Percentiles rank a stretch among this genome's conserved stretches.
phyloP scores from a whole-genome alignment of 176 grass and related monocot genomes.

The Hyparrhenia diplandra region DNA sequence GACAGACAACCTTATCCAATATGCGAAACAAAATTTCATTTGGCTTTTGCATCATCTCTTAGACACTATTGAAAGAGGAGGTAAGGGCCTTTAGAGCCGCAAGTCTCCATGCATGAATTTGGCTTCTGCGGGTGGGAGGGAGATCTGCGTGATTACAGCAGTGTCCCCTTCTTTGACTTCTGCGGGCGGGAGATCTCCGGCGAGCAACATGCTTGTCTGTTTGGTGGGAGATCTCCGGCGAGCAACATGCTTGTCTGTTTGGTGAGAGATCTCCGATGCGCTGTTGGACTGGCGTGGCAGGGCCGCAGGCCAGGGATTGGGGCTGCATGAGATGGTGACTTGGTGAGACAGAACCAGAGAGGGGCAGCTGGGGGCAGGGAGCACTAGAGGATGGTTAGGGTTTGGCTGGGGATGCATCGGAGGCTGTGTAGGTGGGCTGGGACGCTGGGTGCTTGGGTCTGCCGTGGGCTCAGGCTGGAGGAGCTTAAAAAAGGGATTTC shows the following conservation, averaged over 20 bases:
- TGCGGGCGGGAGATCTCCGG: background rate
- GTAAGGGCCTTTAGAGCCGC: slow-evolving; percentile 88
- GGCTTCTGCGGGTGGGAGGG: too few species aligned
- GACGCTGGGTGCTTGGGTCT: background rate
- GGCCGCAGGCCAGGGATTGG: background rate
- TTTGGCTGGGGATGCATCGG: background rate
- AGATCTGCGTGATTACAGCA: slow-evolving; percentile 68
- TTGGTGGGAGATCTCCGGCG: background rate
- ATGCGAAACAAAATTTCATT: slow-evolving; percentile 89
- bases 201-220: background rate
- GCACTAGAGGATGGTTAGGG: background rate
- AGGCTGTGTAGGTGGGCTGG: background rate
- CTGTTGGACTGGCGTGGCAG: background rate
- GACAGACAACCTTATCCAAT: slow-evolving; percentile 72
- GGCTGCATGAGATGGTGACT: background rate
- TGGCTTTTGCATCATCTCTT: slow-evolving; percentile 72
- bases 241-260: background rate
- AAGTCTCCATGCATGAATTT: slow-evolving; percentile 86
- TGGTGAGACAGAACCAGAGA: background rate
- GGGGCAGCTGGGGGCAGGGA: background rate
- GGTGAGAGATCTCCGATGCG: background rate
- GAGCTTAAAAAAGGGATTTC: background rate
- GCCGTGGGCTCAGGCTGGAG: background rate
- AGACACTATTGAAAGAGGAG: slow-evolving; percentile 52
- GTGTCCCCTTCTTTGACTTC: slow-evolving; percentile 63